These are phyloP conservation scores for Alternaria tenuissima DNA, from an alignment of 2,329 filamentous ascomycete species.

Conservation along the genomic window DNA sequence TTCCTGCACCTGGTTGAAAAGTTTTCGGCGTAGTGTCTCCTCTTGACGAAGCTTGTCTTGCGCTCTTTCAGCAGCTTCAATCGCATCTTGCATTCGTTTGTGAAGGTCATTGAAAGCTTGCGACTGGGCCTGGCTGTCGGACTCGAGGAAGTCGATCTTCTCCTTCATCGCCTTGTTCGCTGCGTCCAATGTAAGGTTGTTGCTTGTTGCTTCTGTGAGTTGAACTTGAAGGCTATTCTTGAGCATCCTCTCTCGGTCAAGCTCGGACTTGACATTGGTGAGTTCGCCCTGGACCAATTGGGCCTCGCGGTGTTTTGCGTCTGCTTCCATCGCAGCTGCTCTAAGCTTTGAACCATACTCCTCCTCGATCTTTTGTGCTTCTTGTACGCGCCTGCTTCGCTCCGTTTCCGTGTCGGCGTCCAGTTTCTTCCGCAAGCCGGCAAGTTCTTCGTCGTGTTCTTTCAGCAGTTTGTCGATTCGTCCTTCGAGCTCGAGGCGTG, in stretches of 20 bases:
- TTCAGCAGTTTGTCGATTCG: slow-evolving; percentile 67
- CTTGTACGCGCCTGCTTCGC: slow-evolving; percentile 63
- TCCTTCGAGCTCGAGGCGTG: slow-evolving; percentile 56
- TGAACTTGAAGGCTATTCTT: slow-evolving; percentile 66
- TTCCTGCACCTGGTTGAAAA: slow-evolving; percentile 98
- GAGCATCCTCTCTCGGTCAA: slow-evolving; percentile 67
- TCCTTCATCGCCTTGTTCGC: slow-evolving; percentile 78
- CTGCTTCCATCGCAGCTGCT: slow-evolving; percentile 65
- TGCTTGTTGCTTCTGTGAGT: slow-evolving; percentile 51
- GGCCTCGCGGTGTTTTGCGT: slow-evolving; percentile 64
- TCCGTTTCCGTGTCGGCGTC: slow-evolving; percentile 74
- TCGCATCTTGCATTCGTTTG: slow-evolving; percentile 78
- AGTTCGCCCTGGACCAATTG: slow-evolving; percentile 60
- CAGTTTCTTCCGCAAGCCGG: slow-evolving; percentile 69
- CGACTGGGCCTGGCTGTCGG: slow-evolving; percentile 87
- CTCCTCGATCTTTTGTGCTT: slow-evolving; percentile 70
- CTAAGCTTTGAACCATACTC: slow-evolving; percentile 64
- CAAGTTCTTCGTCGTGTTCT: slow-evolving; percentile 73
- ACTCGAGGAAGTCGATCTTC: slow-evolving; percentile 88
- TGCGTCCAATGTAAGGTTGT: slow-evolving; percentile 70
- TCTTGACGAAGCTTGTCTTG: slow-evolving; percentile 87
- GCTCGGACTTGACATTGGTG: slow-evolving; percentile 54
- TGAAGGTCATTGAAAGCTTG: slow-evolving; percentile 85
- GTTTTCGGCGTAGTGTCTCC: slow-evolving; percentile 85
- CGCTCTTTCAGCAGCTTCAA: slow-evolving; percentile 72